Conservation (phyloP, 192 early-diverging fungal species). For the Piromyces sp. region DNA sequence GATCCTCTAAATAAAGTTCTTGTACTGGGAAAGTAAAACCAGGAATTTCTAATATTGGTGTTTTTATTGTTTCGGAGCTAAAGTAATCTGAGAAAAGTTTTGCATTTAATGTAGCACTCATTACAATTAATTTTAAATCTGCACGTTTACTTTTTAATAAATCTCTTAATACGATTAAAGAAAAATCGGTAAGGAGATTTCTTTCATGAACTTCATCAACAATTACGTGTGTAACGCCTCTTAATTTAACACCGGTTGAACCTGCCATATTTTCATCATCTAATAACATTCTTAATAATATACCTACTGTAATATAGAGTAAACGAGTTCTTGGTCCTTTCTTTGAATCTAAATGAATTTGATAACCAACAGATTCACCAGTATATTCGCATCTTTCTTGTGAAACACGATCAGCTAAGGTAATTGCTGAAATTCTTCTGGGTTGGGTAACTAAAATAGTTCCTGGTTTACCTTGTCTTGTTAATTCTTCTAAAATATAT, state of each 20-base stretch:
- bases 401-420: conserved; percentile 55
- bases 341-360: conserved; percentile 33
- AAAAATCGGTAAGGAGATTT: conserved; percentile 53
- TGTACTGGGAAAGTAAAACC: conserved; percentile 60
- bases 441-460: conserved; percentile 80
- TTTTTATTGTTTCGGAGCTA: conserved; percentile 8
- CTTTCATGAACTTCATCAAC: conserved; percentile 72
- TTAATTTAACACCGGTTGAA: conserved; percentile 6
- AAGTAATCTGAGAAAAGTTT: conserved; percentile 65
- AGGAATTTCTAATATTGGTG: conserved; percentile 46
- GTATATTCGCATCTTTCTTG: conserved; percentile 34
- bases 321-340: conserved; percentile 26
- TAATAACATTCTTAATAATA: conserved; percentile 40
- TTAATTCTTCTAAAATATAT: conserved; percentile 52
- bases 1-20: conserved; percentile 28
- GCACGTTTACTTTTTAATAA: conserved; percentile 22
- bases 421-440: conserved; percentile 61
- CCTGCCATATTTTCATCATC: conserved; percentile 10
- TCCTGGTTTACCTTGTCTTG: not conserved
- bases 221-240: conserved; percentile 32
- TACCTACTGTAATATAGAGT: conserved; percentile 48
- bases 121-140: conserved; percentile 62
- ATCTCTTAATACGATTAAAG: conserved; percentile 55
- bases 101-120: conserved; percentile 82
- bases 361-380: conserved; percentile 32